Percentiles rank a stretch among this genome's conserved stretches.
phyloP scores from a whole-genome alignment of 2,329 filamentous ascomycete species.

The Byssothecium circinans region DNA sequence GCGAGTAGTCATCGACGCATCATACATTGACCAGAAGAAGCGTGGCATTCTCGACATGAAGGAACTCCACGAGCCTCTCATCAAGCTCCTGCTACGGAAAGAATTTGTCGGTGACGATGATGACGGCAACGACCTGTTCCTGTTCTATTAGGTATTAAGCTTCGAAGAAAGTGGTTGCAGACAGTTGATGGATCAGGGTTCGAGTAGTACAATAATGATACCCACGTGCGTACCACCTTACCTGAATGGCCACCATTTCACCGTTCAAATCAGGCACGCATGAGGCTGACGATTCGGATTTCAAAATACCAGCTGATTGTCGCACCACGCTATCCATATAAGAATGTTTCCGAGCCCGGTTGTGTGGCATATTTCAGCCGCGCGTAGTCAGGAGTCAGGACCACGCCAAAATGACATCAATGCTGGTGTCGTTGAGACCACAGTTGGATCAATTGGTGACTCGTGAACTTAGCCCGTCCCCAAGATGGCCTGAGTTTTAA shows the following conservation, averaged over 20 bases:
- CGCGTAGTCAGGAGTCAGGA: background rate
- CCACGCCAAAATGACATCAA: background rate
- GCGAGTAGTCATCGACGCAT: constrained; percentile 85
- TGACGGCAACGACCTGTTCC: constrained; percentile 29
- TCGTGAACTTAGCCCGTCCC: too few relatives aligned
- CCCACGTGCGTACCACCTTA: too few relatives aligned
- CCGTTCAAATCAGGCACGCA: too few relatives aligned
- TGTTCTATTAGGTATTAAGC: constrained; percentile 29
- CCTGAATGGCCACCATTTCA: too few relatives aligned
- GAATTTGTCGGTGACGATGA: constrained; percentile 59
- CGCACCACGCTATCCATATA: too few relatives aligned
- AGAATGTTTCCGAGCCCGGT: background rate
- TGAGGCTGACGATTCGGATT: too few relatives aligned
- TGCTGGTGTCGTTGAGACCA: too few relatives aligned
- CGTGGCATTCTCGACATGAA: constrained; percentile 93
- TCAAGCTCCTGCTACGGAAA: constrained; percentile 69
- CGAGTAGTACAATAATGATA: too few relatives aligned
- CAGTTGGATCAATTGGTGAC: too few relatives aligned
- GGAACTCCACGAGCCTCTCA: constrained; percentile 81
- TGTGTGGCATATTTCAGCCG: background rate
- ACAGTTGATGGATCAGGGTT: too few relatives aligned
- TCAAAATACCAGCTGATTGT: too few relatives aligned
- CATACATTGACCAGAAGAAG: constrained; percentile 93
- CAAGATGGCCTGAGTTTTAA: too few relatives aligned
- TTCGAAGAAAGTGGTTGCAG: background rate